A percentile compares a stretch with the other conserved stretches of the same genome.
Evolutionary conservation across 2,329 filamentous ascomycete species (phyloP).

Genomic region (Cercospora zeina): DNA sequence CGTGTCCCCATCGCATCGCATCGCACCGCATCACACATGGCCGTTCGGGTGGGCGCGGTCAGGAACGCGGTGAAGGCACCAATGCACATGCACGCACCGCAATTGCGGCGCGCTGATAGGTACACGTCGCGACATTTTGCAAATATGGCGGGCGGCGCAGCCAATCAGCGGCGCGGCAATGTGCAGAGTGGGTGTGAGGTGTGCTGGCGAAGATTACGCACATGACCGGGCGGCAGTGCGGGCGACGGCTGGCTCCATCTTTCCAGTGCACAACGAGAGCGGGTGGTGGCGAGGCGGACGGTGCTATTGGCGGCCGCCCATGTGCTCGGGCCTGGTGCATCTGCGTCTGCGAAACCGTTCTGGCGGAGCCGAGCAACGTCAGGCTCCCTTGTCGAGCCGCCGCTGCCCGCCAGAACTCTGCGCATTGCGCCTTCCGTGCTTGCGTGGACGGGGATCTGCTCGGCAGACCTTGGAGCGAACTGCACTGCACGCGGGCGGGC

Average conservation of each 20-base stretch:
- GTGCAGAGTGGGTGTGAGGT: conserved; percentile 1
- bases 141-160: background rate
- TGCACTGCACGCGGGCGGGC: background rate
- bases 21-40: no score
- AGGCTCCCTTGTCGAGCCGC: background rate
- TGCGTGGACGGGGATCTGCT: conserved; percentile 12
- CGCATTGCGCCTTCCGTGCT: conserved; percentile 1
- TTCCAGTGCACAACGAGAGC: no score
- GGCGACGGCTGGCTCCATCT: background rate
- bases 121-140: conserved; percentile 3
- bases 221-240: conserved; percentile 3
- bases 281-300: background rate
- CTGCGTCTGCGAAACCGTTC: conserved; percentile 1
- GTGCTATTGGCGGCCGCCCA: background rate
- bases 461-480: background rate
- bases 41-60: background rate
- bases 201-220: conserved; percentile 5
- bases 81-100: conserved; percentile 3
- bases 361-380: conserved; percentile 6
- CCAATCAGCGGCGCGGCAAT: conserved; percentile 4
- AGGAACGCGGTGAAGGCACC: background rate
- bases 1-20: no score
- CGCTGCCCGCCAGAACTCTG: background rate
- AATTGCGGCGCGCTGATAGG: background rate
- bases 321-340: conserved; percentile 2